Conservation (phyloP, 257 asterid species). For the Nicotiana knightiana region DNA sequence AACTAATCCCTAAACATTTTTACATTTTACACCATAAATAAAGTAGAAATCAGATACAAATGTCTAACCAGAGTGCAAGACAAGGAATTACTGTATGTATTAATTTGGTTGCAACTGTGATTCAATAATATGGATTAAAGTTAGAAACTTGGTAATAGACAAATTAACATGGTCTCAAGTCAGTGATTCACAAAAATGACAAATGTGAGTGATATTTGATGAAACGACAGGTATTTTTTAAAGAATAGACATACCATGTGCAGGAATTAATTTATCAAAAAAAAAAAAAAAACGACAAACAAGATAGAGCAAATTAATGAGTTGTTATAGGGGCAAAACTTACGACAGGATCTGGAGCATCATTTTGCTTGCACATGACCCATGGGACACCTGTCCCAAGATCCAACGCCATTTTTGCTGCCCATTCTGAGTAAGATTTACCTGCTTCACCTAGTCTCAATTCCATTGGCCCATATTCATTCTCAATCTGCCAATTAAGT, state of each 20-base stretch:
- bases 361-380: conserved; percentile 34
- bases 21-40: background rate
- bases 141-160: background rate
- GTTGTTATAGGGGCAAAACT: conserved; percentile 17
- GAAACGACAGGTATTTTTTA: conserved; percentile 16
- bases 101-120: no score
- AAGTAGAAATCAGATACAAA: background rate
- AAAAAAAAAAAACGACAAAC: conserved; percentile 12
- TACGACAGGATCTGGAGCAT: conserved; percentile 47
- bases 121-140: no score
- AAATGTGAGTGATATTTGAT: conserved; percentile 5
- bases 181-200: conserved; percentile 12
- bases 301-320: background rate
- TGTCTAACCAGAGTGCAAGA: background rate
- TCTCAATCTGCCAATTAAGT: conserved; percentile 20
- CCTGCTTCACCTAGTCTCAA: conserved; percentile 19
- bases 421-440: conserved; percentile 23
- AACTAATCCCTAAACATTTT: background rate
- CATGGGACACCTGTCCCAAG: conserved; percentile 29
- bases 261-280: conserved; percentile 19
- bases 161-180: conserved; percentile 5
- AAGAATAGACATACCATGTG: conserved; percentile 39
- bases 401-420: conserved; percentile 26
- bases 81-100: no score
- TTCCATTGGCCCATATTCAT: conserved; percentile 30